phyloP scores from a whole-genome alignment of 2,329 filamentous ascomycete species.

The Penicillium sp. region DNA sequence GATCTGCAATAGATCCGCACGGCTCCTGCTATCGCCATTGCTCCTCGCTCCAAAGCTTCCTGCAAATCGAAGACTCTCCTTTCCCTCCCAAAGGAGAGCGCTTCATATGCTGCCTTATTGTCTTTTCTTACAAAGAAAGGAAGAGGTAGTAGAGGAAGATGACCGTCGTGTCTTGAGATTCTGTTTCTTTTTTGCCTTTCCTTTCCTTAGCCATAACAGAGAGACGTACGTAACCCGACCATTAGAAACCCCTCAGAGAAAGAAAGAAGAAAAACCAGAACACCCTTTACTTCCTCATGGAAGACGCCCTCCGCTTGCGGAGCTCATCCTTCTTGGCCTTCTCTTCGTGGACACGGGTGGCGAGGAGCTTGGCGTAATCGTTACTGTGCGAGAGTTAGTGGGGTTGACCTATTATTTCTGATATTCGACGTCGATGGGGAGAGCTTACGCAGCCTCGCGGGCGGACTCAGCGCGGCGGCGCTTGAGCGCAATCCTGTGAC shows the following conservation, averaged over 20 bases:
- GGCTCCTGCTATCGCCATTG: neutral
- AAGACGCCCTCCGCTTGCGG: conserved; percentile 96
- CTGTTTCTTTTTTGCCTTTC: conserved; percentile 22
- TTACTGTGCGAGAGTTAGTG: conserved; percentile 60
- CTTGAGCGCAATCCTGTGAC: conserved; percentile 97
- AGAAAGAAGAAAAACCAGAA: conserved; percentile 26
- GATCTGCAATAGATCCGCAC: conserved; percentile 21
- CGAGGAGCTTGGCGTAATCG: conserved; percentile 94
- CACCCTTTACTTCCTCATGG: conserved; percentile 79
- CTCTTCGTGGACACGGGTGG: conserved; percentile 96
- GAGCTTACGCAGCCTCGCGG: conserved; percentile 95
- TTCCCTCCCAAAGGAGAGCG: neutral
- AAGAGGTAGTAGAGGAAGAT: conserved; percentile 21
- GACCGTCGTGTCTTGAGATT: conserved; percentile 12
- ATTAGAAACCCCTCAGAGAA: conserved; percentile 37
- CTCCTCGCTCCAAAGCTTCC: conserved; percentile 4
- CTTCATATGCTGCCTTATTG: conserved; percentile 3
- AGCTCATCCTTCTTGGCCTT: conserved; percentile 91
- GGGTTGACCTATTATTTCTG: neutral
- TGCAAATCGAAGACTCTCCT: conserved; percentile 16
- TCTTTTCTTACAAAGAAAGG: conserved; percentile 16
- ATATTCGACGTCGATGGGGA: neutral
- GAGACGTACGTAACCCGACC: conserved; percentile 44
- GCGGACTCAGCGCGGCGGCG: conserved; percentile 94
- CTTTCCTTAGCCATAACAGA: conserved; percentile 37